Base-by-base conservation (phyloP, 345 rosid species). In the Rhodomyrtus tomentosa region DNA sequence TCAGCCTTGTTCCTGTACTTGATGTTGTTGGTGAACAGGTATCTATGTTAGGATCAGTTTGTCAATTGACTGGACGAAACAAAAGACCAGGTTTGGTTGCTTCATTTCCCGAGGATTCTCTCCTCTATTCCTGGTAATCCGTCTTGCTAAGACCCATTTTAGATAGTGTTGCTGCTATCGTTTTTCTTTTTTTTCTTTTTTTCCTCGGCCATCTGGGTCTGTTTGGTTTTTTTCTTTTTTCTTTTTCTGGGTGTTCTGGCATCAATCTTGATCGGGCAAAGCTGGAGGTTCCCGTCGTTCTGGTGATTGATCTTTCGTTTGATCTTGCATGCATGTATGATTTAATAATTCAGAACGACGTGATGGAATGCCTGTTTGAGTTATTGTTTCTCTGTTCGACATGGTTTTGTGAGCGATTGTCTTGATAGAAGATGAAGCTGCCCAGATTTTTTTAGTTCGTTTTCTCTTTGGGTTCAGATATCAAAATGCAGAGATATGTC, bases 11-110 rank as follows among this genome's bases (percentile, higher is more conserved):
- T 68, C 99, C 99, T 86, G 98, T 97, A 68, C 85, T 97, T 81
- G 93, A 89, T 90, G 99, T 94, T 83, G 99, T 97, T 82, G 99
- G 99, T 40, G 99, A 97, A 88, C 99, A 95, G 97, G 99, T 95
- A 86, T 16, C 45, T 68, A 18, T 68, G 45, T 62, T 7, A 62
- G 76, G 14, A 62, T 36, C 79, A 20, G 38, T 36, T 68, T 68
- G 79, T 68, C n/a, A n/a, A n/a, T n/a, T n/a, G n/a, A n/a, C n/a
- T n/a, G n/a, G 14, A 18, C 45, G 79, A 21, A 36, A 36, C 45
- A 9, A 40, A 40, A 40, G 42, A 40, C 45, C 45, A 5, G 38
- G 45, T 68, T 68, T 18, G 79, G 45, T 68, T 9, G 45, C 79
- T 68, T 18, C 45, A 21, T 36, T 36, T 68, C 76, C 13, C 9